Evolutionary conservation across 768 basidiomycete species (phyloP).

Genomic region (Tricholoma bakamatsutake): DNA sequence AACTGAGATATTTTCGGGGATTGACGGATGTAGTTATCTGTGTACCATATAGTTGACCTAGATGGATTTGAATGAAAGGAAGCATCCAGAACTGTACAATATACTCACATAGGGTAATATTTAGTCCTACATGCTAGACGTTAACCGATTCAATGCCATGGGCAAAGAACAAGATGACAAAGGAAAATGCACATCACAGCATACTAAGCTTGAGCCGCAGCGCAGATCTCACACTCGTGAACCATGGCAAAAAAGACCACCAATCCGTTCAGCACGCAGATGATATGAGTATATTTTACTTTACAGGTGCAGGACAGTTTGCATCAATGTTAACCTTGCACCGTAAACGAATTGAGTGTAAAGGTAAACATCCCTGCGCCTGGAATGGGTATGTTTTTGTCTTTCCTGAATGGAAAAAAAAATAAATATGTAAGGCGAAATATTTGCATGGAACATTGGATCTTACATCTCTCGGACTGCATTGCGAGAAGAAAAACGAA

Average conservation of each 20-base stretch:
- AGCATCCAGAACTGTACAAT: background rate
- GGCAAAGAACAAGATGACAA: background rate
- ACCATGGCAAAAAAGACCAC: background rate
- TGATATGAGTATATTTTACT: background rate
- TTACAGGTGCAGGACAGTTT: background rate
- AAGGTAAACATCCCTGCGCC: slow-evolving; percentile 19
- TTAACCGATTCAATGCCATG: background rate
- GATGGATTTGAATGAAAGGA: background rate
- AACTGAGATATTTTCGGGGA: background rate
- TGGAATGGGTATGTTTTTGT: slow-evolving; percentile 25
- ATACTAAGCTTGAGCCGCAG: background rate
- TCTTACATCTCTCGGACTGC: slow-evolving; percentile 58
- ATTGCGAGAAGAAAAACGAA: background rate
- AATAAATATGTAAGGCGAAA: background rate
- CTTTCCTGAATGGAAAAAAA: slow-evolving; percentile 8
- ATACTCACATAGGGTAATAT: background rate
- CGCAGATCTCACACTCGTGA: background rate
- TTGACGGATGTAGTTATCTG: background rate
- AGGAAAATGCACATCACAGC: background rate
- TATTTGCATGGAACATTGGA: background rate
- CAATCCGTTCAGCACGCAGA: background rate
- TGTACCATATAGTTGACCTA: background rate
- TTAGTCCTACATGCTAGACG: background rate
- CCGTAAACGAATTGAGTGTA: background rate
- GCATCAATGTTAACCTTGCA: slow-evolving; percentile 1